Percentiles rank a stretch among this genome's conserved stretches.
These are phyloP conservation scores for Mycosarcoma maydis DNA, from an alignment of 1,284 basidiomycete genomes.

Conservation along the genomic window DNA sequence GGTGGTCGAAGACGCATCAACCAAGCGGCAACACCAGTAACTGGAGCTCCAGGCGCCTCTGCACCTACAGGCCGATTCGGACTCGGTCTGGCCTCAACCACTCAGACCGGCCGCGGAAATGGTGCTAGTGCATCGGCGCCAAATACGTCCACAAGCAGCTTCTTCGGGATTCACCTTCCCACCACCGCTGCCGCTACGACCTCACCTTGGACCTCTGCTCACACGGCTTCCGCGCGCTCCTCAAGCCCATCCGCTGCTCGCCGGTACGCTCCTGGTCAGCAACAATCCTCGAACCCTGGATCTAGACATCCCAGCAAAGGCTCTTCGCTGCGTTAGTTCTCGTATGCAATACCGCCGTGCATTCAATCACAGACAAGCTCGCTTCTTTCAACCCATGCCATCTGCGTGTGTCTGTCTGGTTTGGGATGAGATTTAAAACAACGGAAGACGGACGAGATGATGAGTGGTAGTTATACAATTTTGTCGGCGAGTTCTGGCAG, in stretches of 20 bases:
- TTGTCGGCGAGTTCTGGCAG: conserved; percentile 54
- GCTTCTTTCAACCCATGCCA: too few relatives aligned
- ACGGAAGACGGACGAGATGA: not conserved
- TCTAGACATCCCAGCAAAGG: conserved; percentile 38
- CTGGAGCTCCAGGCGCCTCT: conserved; percentile 6
- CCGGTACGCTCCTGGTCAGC: conserved; percentile 11
- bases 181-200: conserved; percentile 1
- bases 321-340: conserved; percentile 21
- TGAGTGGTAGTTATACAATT: conserved; percentile 46
- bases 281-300: conserved; percentile 18
- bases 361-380: too few relatives aligned
- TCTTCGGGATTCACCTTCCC: conserved; percentile 46
- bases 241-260: conserved; percentile 29
- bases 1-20: conserved; percentile 23
- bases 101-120: not conserved
- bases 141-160: conserved; percentile 25
- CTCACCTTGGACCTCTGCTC: not conserved
- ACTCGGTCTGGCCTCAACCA: conserved; percentile 15
- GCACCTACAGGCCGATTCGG: conserved; percentile 23
- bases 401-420: not conserved
- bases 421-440: not conserved
- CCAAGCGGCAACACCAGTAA: conserved; percentile 19
- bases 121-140: conserved; percentile 2
- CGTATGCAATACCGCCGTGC: not conserved
- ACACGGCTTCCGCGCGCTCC: conserved; percentile 1